Conservation (phyloP, 129 eudicot species). For the Erigeron canadensis region DNA sequence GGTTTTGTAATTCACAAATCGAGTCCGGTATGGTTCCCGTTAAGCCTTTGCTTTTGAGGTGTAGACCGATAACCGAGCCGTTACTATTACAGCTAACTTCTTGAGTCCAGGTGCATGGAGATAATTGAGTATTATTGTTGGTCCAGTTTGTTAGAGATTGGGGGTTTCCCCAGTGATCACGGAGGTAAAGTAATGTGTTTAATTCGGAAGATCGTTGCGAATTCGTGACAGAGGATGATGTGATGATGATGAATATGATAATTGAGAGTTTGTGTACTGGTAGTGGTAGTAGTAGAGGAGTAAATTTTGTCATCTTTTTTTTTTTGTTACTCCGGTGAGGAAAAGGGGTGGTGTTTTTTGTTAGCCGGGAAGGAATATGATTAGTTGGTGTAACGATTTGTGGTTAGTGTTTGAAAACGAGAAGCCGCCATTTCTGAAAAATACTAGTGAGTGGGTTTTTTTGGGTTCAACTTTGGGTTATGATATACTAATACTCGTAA, state of each 20-base stretch:
- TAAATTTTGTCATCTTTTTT: constrained; percentile 9
- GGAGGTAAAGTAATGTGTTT: constrained; percentile 53
- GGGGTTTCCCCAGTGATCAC: constrained; percentile 55
- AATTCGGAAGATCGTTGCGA: constrained; percentile 34
- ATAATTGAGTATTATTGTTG: constrained; percentile 52
- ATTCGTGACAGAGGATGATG: not conserved
- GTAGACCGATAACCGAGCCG: constrained; percentile 42
- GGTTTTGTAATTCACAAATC: constrained; percentile 53
- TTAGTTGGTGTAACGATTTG: not conserved
- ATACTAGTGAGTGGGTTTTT: not conserved
- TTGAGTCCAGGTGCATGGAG: constrained; percentile 76
- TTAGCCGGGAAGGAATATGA: constrained; percentile 4
- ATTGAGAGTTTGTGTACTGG: constrained; percentile 4
- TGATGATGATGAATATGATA: not conserved
- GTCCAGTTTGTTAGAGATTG: constrained; percentile 49
- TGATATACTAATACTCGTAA: no score
- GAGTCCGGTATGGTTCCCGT: constrained; percentile 41
- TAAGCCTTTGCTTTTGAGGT: constrained; percentile 26
- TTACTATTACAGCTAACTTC: constrained; percentile 51
- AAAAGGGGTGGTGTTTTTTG: not conserved
- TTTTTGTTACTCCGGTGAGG: constrained; percentile 23
- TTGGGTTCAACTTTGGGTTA: no score
- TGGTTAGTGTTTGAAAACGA: not conserved
- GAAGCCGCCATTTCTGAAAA: constrained; percentile 28
- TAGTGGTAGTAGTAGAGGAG: no score